phyloP scores from a whole-genome alignment of 2,329 filamentous ascomycete species.

The Hypoxylon sp. region DNA sequence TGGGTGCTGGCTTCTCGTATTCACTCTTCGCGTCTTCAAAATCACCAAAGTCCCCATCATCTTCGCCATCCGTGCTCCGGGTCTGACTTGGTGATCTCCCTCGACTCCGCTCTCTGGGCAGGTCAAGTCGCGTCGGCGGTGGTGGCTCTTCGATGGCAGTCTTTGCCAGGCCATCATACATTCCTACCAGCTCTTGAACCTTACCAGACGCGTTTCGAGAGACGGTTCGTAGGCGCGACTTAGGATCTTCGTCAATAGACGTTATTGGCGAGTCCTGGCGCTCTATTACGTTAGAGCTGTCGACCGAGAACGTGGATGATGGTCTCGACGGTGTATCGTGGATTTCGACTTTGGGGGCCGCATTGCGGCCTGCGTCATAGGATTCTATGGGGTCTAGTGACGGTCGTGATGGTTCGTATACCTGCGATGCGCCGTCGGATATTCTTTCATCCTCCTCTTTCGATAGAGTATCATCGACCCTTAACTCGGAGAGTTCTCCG shows the following conservation, averaged over 20 bases:
- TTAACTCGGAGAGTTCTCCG: not conserved
- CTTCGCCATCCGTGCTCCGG: slow-evolving; percentile 24
- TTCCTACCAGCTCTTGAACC: slow-evolving; percentile 66
- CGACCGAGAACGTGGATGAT: slow-evolving; percentile 50
- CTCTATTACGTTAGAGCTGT: slow-evolving; percentile 52
- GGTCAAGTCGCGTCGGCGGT: slow-evolving; percentile 25
- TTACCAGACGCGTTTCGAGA: slow-evolving; percentile 59
- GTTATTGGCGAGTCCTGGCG: slow-evolving; percentile 62
- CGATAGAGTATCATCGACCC: not conserved
- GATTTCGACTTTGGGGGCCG: slow-evolving; percentile 34
- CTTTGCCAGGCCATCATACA: slow-evolving; percentile 64
- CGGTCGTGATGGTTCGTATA: slow-evolving; percentile 11
- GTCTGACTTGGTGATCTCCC: slow-evolving; percentile 29
- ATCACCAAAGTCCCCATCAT: slow-evolving; percentile 46
- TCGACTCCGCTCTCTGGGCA: slow-evolving; percentile 18
- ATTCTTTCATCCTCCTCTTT: slow-evolving; percentile 5
- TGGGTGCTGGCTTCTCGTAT: slow-evolving; percentile 3
- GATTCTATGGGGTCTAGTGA: slow-evolving; percentile 11
- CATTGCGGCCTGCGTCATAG: slow-evolving; percentile 14
- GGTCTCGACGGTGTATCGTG: slow-evolving; percentile 49
- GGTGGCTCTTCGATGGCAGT: slow-evolving; percentile 51
- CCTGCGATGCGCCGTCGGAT: not conserved
- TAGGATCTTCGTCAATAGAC: slow-evolving; percentile 61
- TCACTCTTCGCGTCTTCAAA: slow-evolving; percentile 52
- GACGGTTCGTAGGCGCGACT: slow-evolving; percentile 43